Percentiles rank a stretch among this genome's conserved stretches.
phyloP scores from a whole-genome alignment of 306 rosid species.

The Quercus aquifolioides region DNA sequence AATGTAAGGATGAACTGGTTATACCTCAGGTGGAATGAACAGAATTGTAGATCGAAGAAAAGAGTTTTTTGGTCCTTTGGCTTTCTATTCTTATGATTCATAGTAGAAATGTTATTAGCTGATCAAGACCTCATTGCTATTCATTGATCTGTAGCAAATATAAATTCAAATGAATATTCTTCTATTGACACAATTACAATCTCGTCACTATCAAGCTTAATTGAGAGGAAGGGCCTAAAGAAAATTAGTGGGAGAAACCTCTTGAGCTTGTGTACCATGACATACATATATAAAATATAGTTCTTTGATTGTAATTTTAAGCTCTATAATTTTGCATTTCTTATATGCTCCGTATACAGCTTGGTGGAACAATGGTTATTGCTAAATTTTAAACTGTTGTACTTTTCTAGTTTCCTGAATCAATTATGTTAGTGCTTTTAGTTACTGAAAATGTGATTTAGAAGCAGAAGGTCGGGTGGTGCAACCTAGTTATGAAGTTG shows the following conservation, averaged over 20 bases:
- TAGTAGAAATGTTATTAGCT: constrained; percentile 33
- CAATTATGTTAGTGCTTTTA: not conserved
- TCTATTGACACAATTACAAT: not conserved
- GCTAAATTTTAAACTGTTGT: not conserved
- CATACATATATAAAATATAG: not conserved
- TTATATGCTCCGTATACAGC: not conserved
- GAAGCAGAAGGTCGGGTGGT: no score
- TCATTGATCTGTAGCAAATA: constrained; percentile 47
- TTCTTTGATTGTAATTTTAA: not conserved
- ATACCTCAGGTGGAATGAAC: constrained; percentile 13
- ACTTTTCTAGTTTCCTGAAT: not conserved
- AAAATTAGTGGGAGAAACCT: not conserved
- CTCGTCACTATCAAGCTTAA: not conserved
- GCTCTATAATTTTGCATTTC: not conserved
- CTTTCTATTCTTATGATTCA: constrained; percentile 17
- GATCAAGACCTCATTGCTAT: constrained; percentile 30
- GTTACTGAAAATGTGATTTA: no score
- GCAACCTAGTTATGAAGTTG: no score
- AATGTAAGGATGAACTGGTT: constrained; percentile 43
- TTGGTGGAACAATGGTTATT: not conserved
- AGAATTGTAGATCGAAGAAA: constrained; percentile 37
- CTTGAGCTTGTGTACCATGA: not conserved
- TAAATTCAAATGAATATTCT: constrained; percentile 22
- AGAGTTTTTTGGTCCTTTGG: constrained; percentile 28
- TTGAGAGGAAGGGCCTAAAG: not conserved